Evolutionary conservation across 768 basidiomycete species (phyloP).

Genomic region (Russula dissimulans): DNA sequence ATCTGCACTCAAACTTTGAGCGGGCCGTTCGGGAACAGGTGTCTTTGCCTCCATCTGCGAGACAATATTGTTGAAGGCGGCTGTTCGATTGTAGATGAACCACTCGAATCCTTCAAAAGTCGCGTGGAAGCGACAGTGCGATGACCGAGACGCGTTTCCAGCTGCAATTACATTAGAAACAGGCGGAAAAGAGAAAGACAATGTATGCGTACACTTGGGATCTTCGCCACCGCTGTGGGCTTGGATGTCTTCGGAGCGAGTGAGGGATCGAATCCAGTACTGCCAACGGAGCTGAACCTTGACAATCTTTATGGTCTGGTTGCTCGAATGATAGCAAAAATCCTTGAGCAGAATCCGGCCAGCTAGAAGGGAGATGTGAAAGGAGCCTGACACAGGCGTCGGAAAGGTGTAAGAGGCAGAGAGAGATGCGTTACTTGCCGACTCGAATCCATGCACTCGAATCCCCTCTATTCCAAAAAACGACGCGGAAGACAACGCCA

Average conservation of each 20-base stretch:
- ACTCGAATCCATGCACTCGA: slow-evolving; percentile 81
- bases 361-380: slow-evolving; percentile 82
- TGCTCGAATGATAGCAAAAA: slow-evolving; percentile 82
- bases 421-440: slow-evolving; percentile 35
- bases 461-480: slow-evolving; percentile 69
- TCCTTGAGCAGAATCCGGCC: slow-evolving; percentile 87
- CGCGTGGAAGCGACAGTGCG: slow-evolving; percentile 68
- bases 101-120: slow-evolving; percentile 83
- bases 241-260: slow-evolving; percentile 61
- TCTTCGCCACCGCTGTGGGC: slow-evolving; percentile 41
- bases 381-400: slow-evolving; percentile 48
- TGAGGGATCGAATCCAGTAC: slow-evolving; percentile 83
- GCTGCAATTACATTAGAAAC: slow-evolving; percentile 21
- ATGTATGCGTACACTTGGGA: slow-evolving; percentile 32
- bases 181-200: background rate
- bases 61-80: slow-evolving; percentile 81
- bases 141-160: slow-evolving; percentile 29
- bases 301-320: slow-evolving; percentile 77
- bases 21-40: slow-evolving; percentile 14
- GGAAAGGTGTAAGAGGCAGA: background rate
- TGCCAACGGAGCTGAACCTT: slow-evolving; percentile 87
- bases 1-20: slow-evolving; percentile 18
- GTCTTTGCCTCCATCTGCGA: slow-evolving; percentile 52
- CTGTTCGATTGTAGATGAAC: slow-evolving; percentile 86
- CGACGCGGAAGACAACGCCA: slow-evolving; percentile 53